Evolutionary conservation across 345 rosid genomes (phyloP).

Genomic region (Salix suchowensis): DNA sequence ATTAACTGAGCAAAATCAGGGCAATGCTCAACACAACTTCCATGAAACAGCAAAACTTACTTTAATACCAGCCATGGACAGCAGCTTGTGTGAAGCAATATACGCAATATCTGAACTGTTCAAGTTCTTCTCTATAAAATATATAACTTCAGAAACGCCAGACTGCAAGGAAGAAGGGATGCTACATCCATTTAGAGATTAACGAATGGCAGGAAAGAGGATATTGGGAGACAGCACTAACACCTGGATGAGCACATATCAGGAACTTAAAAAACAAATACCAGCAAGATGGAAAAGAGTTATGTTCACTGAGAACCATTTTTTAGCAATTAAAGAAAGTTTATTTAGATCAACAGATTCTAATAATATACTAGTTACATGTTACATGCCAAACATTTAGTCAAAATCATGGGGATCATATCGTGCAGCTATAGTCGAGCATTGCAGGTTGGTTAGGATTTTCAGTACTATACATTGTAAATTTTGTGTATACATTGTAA

Average conservation of each 20-base stretch:
- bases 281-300: not conserved
- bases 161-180: conserved; percentile 48
- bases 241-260: too few species aligned
- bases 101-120: conserved; percentile 46
- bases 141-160: conserved; percentile 75
- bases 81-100: conserved; percentile 74
- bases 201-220: not conserved
- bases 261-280: not conserved
- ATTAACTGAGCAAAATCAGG: not conserved
- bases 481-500: not conserved
- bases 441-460: not conserved
- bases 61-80: conserved; percentile 78
- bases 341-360: not conserved
- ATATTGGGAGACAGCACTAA: not conserved
- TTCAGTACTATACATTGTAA: not conserved
- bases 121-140: conserved; percentile 70
- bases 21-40: not conserved
- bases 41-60: conserved; percentile 37
- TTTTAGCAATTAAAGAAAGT: not conserved
- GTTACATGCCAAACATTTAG: not conserved
- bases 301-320: not conserved
- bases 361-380: not conserved
- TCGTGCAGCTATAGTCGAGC: not conserved
- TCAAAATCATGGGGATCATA: not conserved
- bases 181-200: not conserved